Evolutionary conservation across 2,329 filamentous ascomycete species (phyloP).

Genomic region (Botrytis byssoidea): DNA sequence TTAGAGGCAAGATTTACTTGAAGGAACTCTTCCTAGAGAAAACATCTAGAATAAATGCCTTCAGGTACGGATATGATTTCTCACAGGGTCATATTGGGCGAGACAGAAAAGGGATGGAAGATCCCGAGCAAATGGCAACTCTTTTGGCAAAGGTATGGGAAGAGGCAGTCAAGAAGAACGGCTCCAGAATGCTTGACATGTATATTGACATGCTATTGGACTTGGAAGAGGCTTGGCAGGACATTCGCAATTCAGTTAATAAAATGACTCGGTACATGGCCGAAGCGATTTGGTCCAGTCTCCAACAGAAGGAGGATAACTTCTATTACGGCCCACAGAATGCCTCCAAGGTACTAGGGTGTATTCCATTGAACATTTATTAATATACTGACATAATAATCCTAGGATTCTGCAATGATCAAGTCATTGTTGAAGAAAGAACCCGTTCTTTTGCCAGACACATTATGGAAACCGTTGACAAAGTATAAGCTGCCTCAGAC

Average conservation of each 20-base stretch:
- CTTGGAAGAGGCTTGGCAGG: slow-evolving; percentile 22
- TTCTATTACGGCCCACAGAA: slow-evolving; percentile 25
- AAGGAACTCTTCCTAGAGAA: slow-evolving; percentile 25
- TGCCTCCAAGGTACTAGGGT: slow-evolving; percentile 15
- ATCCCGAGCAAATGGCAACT: slow-evolving; percentile 5
- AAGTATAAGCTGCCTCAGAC: slow-evolving; percentile 11
- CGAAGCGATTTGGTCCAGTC: slow-evolving; percentile 27
- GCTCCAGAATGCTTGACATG: not conserved
- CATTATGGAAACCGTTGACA: slow-evolving; percentile 22
- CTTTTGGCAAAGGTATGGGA: slow-evolving; percentile 27
- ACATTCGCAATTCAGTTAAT: slow-evolving; percentile 24
- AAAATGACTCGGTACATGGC: slow-evolving; percentile 23
- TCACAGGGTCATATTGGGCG: slow-evolving; percentile 21
- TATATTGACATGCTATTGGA: slow-evolving; percentile 32
- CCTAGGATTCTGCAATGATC: slow-evolving; percentile 23
- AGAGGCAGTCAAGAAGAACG: not conserved
- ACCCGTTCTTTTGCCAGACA: slow-evolving; percentile 13
- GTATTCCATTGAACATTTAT: too few species aligned
- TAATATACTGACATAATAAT: not conserved
- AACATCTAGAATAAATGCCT: not conserved
- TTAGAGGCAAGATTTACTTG: slow-evolving; percentile 24
- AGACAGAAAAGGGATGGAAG: slow-evolving; percentile 24
- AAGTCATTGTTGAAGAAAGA: slow-evolving; percentile 24
- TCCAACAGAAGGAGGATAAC: not conserved
- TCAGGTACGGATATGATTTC: slow-evolving; percentile 29